A percentile compares a stretch with the other conserved stretches of the same genome.
These are phyloP conservation scores for Acrasis kona DNA, from an alignment of 78 protist species.

Conservation along the genomic window DNA sequence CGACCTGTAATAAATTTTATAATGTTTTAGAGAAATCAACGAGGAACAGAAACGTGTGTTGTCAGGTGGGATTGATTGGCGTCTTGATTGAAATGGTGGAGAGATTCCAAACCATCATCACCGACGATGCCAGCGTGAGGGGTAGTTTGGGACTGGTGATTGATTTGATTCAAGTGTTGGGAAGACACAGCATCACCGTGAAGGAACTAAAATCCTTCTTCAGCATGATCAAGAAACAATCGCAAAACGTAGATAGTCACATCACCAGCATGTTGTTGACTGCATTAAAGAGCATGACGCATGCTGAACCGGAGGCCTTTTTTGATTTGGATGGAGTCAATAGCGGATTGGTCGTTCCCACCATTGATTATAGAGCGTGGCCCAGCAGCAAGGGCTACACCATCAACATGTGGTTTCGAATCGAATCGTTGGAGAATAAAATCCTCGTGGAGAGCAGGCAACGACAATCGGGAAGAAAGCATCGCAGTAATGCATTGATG, in stretches of 20 bases:
- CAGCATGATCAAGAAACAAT: neutral
- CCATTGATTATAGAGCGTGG: neutral
- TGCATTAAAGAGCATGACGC: neutral
- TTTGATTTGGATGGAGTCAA: conserved; percentile 24
- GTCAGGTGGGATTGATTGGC: neutral
- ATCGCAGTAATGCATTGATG: too few relatives aligned
- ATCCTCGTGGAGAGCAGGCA: neutral
- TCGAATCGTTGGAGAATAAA: conserved; percentile 8
- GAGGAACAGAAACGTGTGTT: neutral
- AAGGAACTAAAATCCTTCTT: conserved; percentile 6
- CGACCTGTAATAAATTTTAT: neutral
- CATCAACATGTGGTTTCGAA: conserved; percentile 17
- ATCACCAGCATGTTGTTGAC: neutral
- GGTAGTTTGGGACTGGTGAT: too few relatives aligned
- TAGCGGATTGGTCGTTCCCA: conserved; percentile 8
- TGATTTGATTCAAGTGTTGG: conserved; percentile 1
- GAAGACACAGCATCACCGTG: conserved; percentile 14
- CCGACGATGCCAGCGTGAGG: neutral
- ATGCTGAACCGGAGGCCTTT: conserved; percentile 14
- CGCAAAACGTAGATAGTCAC: neutral
- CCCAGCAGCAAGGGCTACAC: conserved; percentile 26
- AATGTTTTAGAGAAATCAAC: neutral
- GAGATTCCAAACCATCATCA: neutral
- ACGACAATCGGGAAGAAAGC: too few relatives aligned
- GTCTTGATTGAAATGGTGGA: neutral